Evolutionary conservation across 305 asterid species (phyloP).

Genomic region (Fraxinus greggii): DNA sequence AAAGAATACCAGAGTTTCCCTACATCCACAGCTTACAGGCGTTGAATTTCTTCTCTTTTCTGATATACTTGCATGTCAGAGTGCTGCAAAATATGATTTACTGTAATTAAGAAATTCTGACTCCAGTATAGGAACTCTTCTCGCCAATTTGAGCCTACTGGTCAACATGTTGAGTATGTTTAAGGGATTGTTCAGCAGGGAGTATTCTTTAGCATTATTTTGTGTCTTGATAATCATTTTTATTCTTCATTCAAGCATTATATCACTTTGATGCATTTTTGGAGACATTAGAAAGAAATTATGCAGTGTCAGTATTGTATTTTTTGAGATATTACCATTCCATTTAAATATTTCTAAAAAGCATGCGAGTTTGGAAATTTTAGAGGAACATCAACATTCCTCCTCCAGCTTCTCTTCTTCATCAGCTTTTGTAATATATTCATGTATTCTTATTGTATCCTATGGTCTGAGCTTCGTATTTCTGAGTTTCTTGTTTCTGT

Average conservation of each 20-base stretch:
- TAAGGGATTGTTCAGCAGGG: not conserved
- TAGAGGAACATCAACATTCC: not conserved
- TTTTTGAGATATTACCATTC: not conserved
- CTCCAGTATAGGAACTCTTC: not conserved
- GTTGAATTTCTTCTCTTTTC: not conserved
- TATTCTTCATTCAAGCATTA: not conserved
- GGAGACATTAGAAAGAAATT: not conserved
- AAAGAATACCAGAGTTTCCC: not conserved
- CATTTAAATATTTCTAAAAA: conserved; percentile 17
- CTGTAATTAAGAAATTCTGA: not conserved
- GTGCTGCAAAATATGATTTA: conserved; percentile 11
- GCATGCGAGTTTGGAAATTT: not conserved
- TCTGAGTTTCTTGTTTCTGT: conserved; percentile 19
- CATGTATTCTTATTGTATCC: conserved; percentile 18
- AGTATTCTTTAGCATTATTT: conserved; percentile 1
- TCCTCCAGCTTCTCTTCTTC: conserved; percentile 12
- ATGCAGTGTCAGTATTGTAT: conserved; percentile 1
- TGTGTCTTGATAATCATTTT: conserved; percentile 7
- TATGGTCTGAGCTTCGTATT: conserved; percentile 6
- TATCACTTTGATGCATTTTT: not conserved
- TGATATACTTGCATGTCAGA: conserved; percentile 3
- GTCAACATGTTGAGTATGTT: not conserved
- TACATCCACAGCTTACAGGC: not conserved
- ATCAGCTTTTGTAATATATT: conserved; percentile 1
- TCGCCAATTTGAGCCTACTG: conserved; percentile 3